These are phyloP conservation scores for Solanum gandarillasii DNA, from an alignment of 257 asterid species.

Conservation along the genomic window DNA sequence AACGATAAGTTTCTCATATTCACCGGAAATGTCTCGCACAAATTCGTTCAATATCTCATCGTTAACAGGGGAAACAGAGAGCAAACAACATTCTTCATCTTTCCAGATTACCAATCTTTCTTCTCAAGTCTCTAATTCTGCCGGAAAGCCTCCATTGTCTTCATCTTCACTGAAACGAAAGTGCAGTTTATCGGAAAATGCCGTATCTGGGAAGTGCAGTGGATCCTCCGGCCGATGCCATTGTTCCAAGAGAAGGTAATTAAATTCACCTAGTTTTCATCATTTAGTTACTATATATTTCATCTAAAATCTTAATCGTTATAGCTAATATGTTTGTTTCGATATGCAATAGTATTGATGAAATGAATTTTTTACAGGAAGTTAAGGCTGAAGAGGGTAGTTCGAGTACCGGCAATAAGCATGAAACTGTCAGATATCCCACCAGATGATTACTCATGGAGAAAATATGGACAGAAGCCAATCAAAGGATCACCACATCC, in stretches of 20 bases:
- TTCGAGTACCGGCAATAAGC: conserved; percentile 87
- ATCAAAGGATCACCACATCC: conserved; percentile 99
- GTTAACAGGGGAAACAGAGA: conserved; percentile 40
- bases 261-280: too few species aligned
- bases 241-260: conserved; percentile 74
- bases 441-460: conserved; percentile 96
- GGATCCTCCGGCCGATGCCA: conserved; percentile 69
- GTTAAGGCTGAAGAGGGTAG: conserved; percentile 47
- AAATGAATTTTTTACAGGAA: conserved; percentile 26
- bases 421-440: conserved; percentile 91
- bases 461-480: conserved; percentile 97
- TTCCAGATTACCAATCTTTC: conserved; percentile 37
- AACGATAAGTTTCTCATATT: conserved; percentile 50
- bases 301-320: not conserved
- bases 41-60: conserved; percentile 44
- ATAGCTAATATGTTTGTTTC: not conserved
- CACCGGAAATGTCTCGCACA: conserved; percentile 39
- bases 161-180: conserved; percentile 53
- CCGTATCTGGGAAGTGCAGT: conserved; percentile 68
- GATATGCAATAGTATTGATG: not conserved
- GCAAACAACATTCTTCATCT: conserved; percentile 25
- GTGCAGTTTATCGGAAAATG: conserved; percentile 63
- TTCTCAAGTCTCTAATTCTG: conserved; percentile 38
- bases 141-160: conserved; percentile 72
- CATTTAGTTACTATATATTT: not conserved